These are phyloP conservation scores for Sutorius eximius DNA, from an alignment of 1,284 basidiomycete genomes.

Conservation along the genomic window DNA sequence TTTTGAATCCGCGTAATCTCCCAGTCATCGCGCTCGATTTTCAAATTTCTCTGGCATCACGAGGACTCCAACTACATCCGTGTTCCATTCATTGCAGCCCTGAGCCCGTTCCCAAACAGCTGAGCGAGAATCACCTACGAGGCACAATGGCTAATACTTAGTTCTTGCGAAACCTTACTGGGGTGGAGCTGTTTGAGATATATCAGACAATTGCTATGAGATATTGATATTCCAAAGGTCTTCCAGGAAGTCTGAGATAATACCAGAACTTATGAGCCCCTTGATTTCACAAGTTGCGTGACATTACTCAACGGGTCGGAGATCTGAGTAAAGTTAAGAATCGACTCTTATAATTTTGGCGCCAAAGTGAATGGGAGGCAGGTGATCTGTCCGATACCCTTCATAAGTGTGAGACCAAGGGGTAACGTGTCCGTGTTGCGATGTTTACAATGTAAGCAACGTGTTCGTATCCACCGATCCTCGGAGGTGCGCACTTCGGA, in stretches of 20 bases:
- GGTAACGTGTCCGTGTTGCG: not conserved
- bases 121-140: not conserved
- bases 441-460: not conserved
- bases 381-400: not conserved
- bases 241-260: not conserved
- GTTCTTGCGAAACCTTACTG: not conserved
- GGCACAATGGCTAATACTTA: not conserved
- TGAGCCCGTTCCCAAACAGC: not conserved
- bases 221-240: not conserved
- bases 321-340: not conserved
- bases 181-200: not conserved
- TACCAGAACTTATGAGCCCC: no score
- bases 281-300: not conserved
- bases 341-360: not conserved
- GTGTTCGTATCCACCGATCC: not conserved
- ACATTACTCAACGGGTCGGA: not conserved
- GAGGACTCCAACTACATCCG: not conserved
- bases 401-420: not conserved
- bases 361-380: not conserved
- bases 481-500: not conserved
- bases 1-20: not conserved
- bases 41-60: conserved; percentile 1
- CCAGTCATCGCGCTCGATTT: not conserved
- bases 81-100: not conserved
- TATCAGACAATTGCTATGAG: not conserved